Conservation (phyloP, 345 rosid genomes). For the Syzygium jambos region DNA sequence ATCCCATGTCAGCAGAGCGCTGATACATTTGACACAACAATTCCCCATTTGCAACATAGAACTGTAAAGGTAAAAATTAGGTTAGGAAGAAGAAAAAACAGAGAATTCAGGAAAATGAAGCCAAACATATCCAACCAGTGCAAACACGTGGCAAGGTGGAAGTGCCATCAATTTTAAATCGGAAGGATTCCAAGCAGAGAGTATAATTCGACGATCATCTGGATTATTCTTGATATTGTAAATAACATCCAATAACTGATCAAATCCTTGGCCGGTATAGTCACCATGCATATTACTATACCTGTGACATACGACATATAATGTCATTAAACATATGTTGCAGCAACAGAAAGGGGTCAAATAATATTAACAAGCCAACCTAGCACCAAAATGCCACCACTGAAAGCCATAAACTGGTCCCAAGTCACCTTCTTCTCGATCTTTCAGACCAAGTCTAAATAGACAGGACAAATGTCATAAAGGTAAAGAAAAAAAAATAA, state of each 20-base stretch:
- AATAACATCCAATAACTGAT: constrained; percentile 83
- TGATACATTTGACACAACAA: constrained; percentile 98
- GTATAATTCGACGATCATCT: constrained; percentile 76
- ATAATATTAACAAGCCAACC: constrained; percentile 24
- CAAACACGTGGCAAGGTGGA: constrained; percentile 99
- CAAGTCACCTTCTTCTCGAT: constrained; percentile 88
- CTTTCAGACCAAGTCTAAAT: constrained; percentile 60
- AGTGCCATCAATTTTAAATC: constrained; percentile 92
- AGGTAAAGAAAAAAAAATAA: neutral
- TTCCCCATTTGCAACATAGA: constrained; percentile 83
- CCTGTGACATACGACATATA: constrained; percentile 23
- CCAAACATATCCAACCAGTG: constrained; percentile 41
- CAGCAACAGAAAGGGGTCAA: neutral
- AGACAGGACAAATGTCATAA: constrained; percentile 6
- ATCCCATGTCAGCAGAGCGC: constrained; percentile 95
- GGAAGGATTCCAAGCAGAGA: constrained; percentile 98
- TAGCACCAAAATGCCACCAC: constrained; percentile 99
- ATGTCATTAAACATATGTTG: neutral
- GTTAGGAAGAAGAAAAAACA: neutral
- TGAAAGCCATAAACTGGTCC: constrained; percentile 98
- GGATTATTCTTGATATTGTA: constrained; percentile 90
- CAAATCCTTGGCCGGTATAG: constrained; percentile 92
- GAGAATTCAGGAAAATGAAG: neutral
- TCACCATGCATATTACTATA: constrained; percentile 94
- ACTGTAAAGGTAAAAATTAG: constrained; percentile 28